These are phyloP conservation scores for Neocatenulostroma microsporum DNA, from an alignment of 2,329 filamentous ascomycete species.

Conservation along the genomic window DNA sequence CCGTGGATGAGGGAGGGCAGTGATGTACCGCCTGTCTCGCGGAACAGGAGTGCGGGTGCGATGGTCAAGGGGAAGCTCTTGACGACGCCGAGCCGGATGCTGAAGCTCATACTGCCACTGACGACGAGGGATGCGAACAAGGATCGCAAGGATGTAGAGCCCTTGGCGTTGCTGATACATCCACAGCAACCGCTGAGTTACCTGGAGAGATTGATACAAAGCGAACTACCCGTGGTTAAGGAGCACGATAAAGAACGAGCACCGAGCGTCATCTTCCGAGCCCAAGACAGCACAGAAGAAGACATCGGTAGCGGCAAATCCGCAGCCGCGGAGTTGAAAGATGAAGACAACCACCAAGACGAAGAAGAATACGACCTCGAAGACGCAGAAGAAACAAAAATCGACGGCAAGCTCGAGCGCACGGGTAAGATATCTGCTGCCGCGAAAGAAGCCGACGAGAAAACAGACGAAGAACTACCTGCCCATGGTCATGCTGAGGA, in stretches of 20 bases:
- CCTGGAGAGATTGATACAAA: constrained; percentile 79
- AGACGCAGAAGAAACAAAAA: constrained; percentile 42
- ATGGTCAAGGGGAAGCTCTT: constrained; percentile 70
- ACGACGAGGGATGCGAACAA: constrained; percentile 52
- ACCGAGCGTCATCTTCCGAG: constrained; percentile 69
- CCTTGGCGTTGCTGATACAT: constrained; percentile 75
- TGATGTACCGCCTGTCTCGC: constrained; percentile 48
- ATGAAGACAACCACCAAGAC: constrained; percentile 24
- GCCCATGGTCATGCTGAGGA: constrained; percentile 54
- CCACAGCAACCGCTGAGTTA: constrained; percentile 88
- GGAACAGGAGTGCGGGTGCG: constrained; percentile 44
- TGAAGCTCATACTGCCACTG: constrained; percentile 74
- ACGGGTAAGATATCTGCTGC: constrained; percentile 34
- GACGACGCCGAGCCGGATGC: constrained; percentile 69
- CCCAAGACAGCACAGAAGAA: constrained; percentile 63
- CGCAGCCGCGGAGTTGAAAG: constrained; percentile 29
- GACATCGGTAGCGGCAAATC: constrained; percentile 33
- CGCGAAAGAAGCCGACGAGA: constrained; percentile 21
- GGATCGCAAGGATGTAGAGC: constrained; percentile 66
- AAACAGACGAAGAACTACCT: constrained; percentile 27
- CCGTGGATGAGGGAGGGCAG: constrained; percentile 61
- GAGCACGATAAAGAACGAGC: constrained; percentile 60
- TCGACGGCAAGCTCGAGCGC: constrained; percentile 43
- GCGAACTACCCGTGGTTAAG: constrained; percentile 63
- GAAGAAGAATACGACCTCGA: constrained; percentile 36